Evolutionary conservation across 495 filamentous ascomycete genomes (phyloP).

Genomic region (Friedmanniomyces simplex): DNA sequence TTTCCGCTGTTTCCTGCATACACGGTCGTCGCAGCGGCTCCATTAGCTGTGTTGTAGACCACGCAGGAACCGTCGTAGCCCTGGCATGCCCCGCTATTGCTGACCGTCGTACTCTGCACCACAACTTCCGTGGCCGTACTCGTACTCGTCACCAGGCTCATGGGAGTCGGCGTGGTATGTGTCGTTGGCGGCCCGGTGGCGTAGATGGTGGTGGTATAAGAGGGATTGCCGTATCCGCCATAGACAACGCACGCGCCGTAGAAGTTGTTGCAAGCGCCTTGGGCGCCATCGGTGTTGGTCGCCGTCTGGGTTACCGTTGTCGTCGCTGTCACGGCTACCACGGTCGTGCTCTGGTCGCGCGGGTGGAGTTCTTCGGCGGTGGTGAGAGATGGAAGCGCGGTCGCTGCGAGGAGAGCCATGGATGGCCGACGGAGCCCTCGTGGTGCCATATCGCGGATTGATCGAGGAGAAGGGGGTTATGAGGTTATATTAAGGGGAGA

Average conservation of each 20-base stretch:
- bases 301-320: constrained; percentile 4
- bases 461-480: too few species aligned
- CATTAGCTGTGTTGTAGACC: constrained; percentile 1
- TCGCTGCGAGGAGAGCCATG: neutral
- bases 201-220: constrained; percentile 13
- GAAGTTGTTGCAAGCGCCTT: constrained; percentile 15
- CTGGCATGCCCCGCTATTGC: constrained; percentile 4
- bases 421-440: neutral
- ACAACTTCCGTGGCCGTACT: neutral
- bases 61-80: constrained; percentile 9
- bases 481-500: too few species aligned
- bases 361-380: neutral
- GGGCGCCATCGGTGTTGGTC: neutral
- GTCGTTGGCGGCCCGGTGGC: neutral
- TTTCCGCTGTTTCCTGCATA: constrained; percentile 1
- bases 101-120: constrained; percentile 8
- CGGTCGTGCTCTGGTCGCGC: constrained; percentile 1
- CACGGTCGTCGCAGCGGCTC: constrained; percentile 5
- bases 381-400: neutral
- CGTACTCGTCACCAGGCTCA: constrained; percentile 1
- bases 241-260: constrained; percentile 15
- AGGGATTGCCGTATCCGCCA: constrained; percentile 1
- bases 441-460: neutral
- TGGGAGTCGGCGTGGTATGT: neutral
- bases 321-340: constrained; percentile 9